Base-by-base conservation (phyloP, 2,329 filamentous ascomycete genomes). In the Fusarium avenaceum region DNA sequence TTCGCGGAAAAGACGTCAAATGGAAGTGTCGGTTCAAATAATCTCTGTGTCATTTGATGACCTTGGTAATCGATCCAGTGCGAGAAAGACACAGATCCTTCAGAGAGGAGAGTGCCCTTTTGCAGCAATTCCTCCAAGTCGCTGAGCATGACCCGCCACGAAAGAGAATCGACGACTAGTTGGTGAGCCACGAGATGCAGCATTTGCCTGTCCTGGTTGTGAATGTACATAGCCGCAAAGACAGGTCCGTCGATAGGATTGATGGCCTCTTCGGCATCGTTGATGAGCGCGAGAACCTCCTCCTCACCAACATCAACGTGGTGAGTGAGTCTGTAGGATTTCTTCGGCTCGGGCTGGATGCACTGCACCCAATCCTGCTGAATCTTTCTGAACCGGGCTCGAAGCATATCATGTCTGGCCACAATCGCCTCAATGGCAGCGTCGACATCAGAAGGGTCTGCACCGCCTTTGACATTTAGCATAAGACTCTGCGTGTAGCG, bases 401-500 rank as follows among this genome's bases (percentile, higher is more conserved):
- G 76, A 7, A 87, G 79, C 84, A 86, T 86, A 17, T 82, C 76
- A 61, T 87, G 85, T 28, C 85, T 83, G 4, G 78, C 79, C 3
- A 85, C 82, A 5, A 86, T 71, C 3, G 83, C 81, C 59, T 83
- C 81, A 20, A 86, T 68, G 3, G 85, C 84, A 6, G 81, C 81
- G 19, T 81, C 80, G 15, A 86, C 74, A 50, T 85, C 83, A 13
- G 82, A 79, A 0, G 82, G 66, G 2, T 77, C 76, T 14, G 79
- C 78, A 30, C 75, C 76, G 55, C 77, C 80, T 50, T 79, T 83
- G 33, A 86, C 72, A 14, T 79, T 78, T 6, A 87, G 75, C 4
- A 86, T 72, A 8, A 86, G 75, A 61, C 84, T 85, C 65, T 84
- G 83, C 60, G 85, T 86, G 66, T 85, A 86, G 4, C 83, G 80